These are phyloP conservation scores for Austroboletus niveus DNA, from an alignment of 1,284 basidiomycete species.

Conservation along the genomic window DNA sequence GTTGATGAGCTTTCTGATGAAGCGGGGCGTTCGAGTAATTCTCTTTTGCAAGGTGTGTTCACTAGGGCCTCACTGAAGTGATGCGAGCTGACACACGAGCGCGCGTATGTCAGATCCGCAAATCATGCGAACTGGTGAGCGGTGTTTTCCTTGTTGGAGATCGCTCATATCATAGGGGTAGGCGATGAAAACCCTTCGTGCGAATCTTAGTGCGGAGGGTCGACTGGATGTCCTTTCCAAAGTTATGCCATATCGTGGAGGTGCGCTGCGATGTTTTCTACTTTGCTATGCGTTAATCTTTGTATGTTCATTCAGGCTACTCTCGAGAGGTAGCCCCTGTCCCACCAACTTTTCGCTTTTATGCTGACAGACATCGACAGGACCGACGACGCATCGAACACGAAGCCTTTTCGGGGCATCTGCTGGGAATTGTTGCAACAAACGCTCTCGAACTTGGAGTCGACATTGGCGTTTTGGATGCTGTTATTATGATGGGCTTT, in stretches of 20 bases:
- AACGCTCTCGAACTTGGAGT: slow-evolving; percentile 91
- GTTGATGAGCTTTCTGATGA: slow-evolving; percentile 82
- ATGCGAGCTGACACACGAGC: not conserved
- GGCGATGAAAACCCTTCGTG: slow-evolving; percentile 79
- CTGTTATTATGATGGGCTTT: slow-evolving; percentile 88
- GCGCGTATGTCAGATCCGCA: slow-evolving; percentile 54
- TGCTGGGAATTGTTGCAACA: slow-evolving; percentile 88
- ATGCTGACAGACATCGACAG: slow-evolving; percentile 35
- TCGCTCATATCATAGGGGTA: slow-evolving; percentile 25
- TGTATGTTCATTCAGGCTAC: slow-evolving; percentile 43
- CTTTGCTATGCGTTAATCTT: not conserved
- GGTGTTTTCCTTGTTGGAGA: not conserved
- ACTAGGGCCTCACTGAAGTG: not conserved
- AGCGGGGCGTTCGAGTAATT: slow-evolving; percentile 78
- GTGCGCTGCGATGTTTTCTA: slow-evolving; percentile 34
- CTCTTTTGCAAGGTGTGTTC: slow-evolving; percentile 78
- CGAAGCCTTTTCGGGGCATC: slow-evolving; percentile 81
- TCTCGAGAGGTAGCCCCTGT: slow-evolving; percentile 46
- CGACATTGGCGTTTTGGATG: slow-evolving; percentile 86
- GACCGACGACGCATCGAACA: slow-evolving; percentile 83
- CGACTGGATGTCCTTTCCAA: slow-evolving; percentile 73
- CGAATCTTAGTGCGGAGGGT: slow-evolving; percentile 74
- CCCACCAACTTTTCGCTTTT: slow-evolving; percentile 3
- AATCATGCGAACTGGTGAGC: slow-evolving; percentile 77
- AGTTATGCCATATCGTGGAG: slow-evolving; percentile 86